These are phyloP conservation scores for Albizia julibrissin DNA, from an alignment of 306 rosid genomes.

Conservation along the genomic window DNA sequence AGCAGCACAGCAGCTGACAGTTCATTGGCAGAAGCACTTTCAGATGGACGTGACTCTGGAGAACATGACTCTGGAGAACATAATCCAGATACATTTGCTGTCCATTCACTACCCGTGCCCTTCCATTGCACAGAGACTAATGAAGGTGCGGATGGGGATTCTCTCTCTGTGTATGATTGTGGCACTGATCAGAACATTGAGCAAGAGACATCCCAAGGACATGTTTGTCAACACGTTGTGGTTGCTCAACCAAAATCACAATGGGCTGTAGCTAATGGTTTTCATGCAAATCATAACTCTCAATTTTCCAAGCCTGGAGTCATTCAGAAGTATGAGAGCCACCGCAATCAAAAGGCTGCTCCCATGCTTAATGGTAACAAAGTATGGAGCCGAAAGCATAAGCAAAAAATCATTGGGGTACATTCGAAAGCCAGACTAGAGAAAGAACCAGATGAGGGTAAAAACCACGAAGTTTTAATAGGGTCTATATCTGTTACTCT, in stretches of 20 bases:
- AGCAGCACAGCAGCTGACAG: conserved; percentile 43
- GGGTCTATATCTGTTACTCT: conserved; percentile 84
- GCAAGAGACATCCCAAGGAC: conserved; percentile 41
- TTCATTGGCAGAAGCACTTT: conserved; percentile 51
- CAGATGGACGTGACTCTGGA: conserved; percentile 37
- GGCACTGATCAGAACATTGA: conserved; percentile 57
- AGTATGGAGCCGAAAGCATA: conserved; percentile 84
- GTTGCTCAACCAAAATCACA: conserved; percentile 59
- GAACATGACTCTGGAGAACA: conserved; percentile 35
- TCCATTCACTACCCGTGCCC: conserved; percentile 41
- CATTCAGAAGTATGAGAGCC: conserved; percentile 58
- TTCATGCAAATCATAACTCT: conserved; percentile 51
- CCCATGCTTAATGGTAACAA: conserved; percentile 46
- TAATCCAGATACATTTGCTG: conserved; percentile 36
- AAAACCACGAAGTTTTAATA: conserved; percentile 74
- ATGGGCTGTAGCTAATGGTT: conserved; percentile 46
- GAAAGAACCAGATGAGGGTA: conserved; percentile 54
- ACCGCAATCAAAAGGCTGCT: conserved; percentile 48
- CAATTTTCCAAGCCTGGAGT: conserved; percentile 58
- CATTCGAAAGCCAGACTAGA: conserved; percentile 47
- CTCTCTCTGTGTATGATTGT: conserved; percentile 39
- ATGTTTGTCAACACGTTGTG: conserved; percentile 36
- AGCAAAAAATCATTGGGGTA: conserved; percentile 54
- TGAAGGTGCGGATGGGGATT: conserved; percentile 48
- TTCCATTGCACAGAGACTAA: conserved; percentile 39